These are phyloP conservation scores for Inga laurina DNA, from an alignment of 306 rosid genomes.

Conservation along the genomic window DNA sequence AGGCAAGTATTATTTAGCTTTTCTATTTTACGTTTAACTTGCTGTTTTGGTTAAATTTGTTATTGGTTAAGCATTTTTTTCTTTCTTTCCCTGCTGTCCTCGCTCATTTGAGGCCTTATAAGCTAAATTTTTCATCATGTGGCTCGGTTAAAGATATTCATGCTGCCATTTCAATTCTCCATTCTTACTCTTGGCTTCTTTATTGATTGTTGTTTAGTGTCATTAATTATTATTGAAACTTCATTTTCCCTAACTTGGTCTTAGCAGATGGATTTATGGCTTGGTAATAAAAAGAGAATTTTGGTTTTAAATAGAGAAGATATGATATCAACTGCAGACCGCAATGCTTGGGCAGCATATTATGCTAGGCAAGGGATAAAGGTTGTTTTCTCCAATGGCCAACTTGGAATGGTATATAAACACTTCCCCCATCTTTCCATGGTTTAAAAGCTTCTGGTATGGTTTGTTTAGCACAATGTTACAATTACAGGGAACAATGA, in stretches of 20 bases:
- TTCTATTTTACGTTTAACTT: neutral
- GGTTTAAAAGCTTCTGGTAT: constrained; percentile 24
- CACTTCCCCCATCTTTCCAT: constrained; percentile 19
- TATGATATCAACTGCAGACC: constrained; percentile 85
- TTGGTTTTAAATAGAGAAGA: constrained; percentile 96
- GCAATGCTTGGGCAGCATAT: constrained; percentile 93
- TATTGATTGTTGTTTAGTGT: constrained; percentile 14
- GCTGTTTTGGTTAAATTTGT: neutral
- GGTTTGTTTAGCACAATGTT: constrained; percentile 31
- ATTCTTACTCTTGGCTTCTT: constrained; percentile 18
- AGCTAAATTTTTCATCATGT: neutral
- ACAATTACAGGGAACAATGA: constrained; percentile 78
- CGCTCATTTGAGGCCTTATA: neutral
- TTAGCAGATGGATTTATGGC: constrained; percentile 87
- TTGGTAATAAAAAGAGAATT: constrained; percentile 84
- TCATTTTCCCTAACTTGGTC: neutral
- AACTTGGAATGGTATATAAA: constrained; percentile 80
- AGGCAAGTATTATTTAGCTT: constrained; percentile 38
- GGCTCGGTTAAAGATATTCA: constrained; percentile 14
- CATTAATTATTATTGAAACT: neutral
- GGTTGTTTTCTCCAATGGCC: constrained; percentile 85
- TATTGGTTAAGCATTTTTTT: neutral
- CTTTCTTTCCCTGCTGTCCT: neutral
- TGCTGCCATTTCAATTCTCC: constrained; percentile 20
- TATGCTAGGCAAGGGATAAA: constrained; percentile 70